Base-by-base conservation (phyloP, 2,329 filamentous ascomycete genomes). In the Colletotrichum sp. region DNA sequence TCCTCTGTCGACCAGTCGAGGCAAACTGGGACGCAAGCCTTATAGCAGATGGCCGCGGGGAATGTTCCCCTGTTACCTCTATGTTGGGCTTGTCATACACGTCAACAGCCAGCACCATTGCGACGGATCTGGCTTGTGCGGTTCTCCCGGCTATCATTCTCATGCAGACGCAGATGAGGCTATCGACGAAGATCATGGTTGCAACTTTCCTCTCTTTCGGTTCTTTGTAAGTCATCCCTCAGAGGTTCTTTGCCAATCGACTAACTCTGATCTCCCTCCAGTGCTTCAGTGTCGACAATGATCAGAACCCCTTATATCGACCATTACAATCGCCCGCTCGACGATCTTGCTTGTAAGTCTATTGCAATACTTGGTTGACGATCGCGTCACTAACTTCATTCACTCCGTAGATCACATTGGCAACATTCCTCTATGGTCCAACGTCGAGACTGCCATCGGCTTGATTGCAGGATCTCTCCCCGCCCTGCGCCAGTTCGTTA, bases 111-210 rank as follows among this genome's bases (percentile, higher is more conserved):
- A 78, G 79, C 24, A 83, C 83, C 18, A 83, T 85, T 32, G 73
- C 79, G 8, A 85, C 82, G n/a, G 82, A 84, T 68, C 32, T 83
- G 55, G 81, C 81, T 15, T 81, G 80, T 6, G 81, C 81, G 0
- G 72, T 84, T 1, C 73, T 85, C 2, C 83, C 82, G 0, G 83
- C 80, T 0, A 69, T 83, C 15, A 79, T 85, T 28, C 74, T 85
- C 1, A 84, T 80, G 80, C 79, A 79, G 2, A 82, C 81, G 15
- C 81, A 84, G 69, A 83, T 84, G 80, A 79, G 80, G 71, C 70
- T 72, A 4, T 74, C 73, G 12, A 77, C 66, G 13, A 79, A 79
- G 75, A 69, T 79, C 2, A 68, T 76, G 66, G 75, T 80, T 15
- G 68, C 76, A 18, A 73, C 70, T 3, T 49, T 79, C 15, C 68